Conservation (phyloP, 108 stramenopile genomes). For the Cyclostephanos tholiformis region DNA sequence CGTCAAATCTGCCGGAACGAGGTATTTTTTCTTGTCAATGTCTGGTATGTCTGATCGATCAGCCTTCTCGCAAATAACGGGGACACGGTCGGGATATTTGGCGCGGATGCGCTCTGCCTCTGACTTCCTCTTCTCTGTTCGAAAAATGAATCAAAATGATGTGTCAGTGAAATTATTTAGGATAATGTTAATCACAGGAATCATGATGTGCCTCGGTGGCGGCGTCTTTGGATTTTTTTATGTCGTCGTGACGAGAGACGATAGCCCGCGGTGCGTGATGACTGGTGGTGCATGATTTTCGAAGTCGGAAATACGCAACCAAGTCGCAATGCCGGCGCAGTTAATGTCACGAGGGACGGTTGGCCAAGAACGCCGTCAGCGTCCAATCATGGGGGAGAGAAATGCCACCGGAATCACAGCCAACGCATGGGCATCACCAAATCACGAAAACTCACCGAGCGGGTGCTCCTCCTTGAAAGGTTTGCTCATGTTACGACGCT, state of each 20-base stretch:
- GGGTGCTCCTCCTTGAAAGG: conserved; percentile 89
- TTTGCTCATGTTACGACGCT: conserved; percentile 67
- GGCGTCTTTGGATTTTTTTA: not conserved
- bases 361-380: not conserved
- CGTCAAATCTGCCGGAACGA: conserved; percentile 95
- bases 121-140: conserved; percentile 84
- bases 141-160: not conserved
- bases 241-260: not conserved
- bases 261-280: not conserved
- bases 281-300: not conserved
- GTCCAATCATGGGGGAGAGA: not conserved
- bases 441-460: conserved; percentile 63
- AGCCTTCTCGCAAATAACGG: conserved; percentile 98
- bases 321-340: not conserved
- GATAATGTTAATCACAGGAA: not conserved
- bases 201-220: not conserved
- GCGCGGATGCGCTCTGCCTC: conserved; percentile 92
- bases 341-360: not conserved
- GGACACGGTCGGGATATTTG: conserved; percentile 98
- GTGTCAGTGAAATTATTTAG: not conserved
- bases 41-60: conserved; percentile 96
- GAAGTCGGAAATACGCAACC: not conserved
- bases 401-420: not conserved
- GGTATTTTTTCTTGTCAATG: conserved; percentile 99
- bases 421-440: not conserved